Conservation (phyloP, 768 basidiomycete species). For the Chalciporus chontae region DNA sequence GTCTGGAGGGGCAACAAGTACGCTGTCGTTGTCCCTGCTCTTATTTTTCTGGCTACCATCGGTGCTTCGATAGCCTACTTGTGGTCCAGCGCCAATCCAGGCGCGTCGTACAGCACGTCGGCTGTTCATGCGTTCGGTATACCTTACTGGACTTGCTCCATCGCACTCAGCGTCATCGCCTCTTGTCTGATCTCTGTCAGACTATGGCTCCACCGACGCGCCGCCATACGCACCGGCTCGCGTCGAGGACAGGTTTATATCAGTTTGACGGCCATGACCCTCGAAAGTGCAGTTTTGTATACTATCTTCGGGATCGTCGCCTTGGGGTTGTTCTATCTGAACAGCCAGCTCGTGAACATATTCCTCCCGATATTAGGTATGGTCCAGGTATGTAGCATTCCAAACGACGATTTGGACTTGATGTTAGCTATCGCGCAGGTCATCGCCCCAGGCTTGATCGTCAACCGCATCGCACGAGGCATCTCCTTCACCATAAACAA, state of each 20-base stretch:
- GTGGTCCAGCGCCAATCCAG: constrained; percentile 10
- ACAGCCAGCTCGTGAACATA: constrained; percentile 22
- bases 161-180: constrained; percentile 12
- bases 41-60: constrained; percentile 18
- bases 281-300: constrained; percentile 23
- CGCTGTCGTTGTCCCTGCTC: not conserved
- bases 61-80: constrained; percentile 16
- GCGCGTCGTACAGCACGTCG: constrained; percentile 15
- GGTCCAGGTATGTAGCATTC: not conserved
- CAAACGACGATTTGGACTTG: too few relatives aligned
- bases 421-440: not conserved
- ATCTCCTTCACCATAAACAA: not conserved
- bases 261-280: constrained; percentile 24
- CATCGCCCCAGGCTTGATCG: not conserved
- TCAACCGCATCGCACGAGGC: not conserved
- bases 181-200: constrained; percentile 15
- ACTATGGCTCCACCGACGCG: constrained; percentile 17
- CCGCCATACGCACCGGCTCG: constrained; percentile 8
- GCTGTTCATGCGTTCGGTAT: constrained; percentile 14
- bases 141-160: constrained; percentile 15
- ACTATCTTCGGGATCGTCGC: constrained; percentile 10
- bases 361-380: constrained; percentile 22
- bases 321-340: constrained; percentile 12
- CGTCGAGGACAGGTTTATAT: constrained; percentile 19
- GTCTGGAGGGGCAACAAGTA: constrained; percentile 12